Percentiles rank a stretch among this genome's conserved stretches.
Conservation (phyloP, 2,329 filamentous ascomycete species). For the Diaporthe sp. region DNA sequence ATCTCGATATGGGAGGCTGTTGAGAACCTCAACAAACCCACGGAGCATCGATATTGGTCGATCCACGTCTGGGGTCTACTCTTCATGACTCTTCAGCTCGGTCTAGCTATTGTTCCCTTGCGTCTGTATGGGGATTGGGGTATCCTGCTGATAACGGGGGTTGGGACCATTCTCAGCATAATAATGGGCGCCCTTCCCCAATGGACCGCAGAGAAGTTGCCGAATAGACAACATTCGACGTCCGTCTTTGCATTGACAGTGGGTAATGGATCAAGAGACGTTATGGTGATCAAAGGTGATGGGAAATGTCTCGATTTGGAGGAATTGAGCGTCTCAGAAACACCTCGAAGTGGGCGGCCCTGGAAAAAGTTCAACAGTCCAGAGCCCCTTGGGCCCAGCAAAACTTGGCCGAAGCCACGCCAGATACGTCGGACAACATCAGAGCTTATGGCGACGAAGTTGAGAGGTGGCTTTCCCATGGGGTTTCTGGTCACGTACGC, state of each 20-base stretch:
- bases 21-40: conserved; percentile 46
- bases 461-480: conserved; percentile 25
- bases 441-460: background rate
- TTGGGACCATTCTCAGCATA: conserved; percentile 55
- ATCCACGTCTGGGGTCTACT: conserved; percentile 45
- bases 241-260: conserved; percentile 54
- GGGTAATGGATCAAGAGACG: conserved; percentile 58
- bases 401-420: background rate
- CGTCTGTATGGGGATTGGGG: conserved; percentile 53
- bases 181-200: conserved; percentile 54
- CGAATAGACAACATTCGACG: conserved; percentile 50
- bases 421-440: conserved; percentile 2
- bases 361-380: conserved; percentile 37
- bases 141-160: conserved; percentile 56
- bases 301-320: conserved; percentile 57
- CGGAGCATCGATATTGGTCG: conserved; percentile 38
- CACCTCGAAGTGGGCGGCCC: conserved; percentile 28
- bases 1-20: conserved; percentile 47
- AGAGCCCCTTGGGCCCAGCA: background rate
- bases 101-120: conserved; percentile 53
- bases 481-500: conserved; percentile 44
- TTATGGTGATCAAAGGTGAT: conserved; percentile 54
- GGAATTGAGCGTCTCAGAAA: conserved; percentile 51
- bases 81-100: conserved; percentile 50
- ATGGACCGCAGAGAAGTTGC: conserved; percentile 61